Conservation (phyloP, 2,329 filamentous ascomycete species). For the Pseudogymnoascus sp. region DNA sequence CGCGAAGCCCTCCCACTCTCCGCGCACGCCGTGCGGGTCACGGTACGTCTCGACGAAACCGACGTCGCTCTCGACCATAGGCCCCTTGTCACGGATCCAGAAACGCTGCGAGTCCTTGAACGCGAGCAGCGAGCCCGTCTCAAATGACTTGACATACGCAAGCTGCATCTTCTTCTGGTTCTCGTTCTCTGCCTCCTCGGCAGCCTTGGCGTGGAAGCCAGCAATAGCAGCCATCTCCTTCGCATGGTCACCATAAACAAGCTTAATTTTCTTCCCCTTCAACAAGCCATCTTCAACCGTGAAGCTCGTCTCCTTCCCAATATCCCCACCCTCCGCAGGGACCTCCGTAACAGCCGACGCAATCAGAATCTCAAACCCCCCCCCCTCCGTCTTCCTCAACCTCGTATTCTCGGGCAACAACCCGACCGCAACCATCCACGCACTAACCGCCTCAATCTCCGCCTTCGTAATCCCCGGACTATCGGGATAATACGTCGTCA, state of each 20-base stretch:
- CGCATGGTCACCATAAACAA: constrained; percentile 68
- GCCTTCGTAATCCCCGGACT: constrained; percentile 65
- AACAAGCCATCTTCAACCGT: constrained; percentile 50
- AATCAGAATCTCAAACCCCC: constrained; percentile 65
- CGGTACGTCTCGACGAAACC: constrained; percentile 83
- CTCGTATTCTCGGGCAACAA: constrained; percentile 71
- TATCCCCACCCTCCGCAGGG: constrained; percentile 57
- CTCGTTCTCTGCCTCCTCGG: constrained; percentile 62
- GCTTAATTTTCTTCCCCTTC: constrained; percentile 58
- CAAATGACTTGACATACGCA: constrained; percentile 68
- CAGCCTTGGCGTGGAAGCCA: constrained; percentile 59
- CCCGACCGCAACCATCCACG: constrained; percentile 63
- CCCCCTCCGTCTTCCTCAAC: constrained; percentile 56
- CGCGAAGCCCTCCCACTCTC: constrained; percentile 81
- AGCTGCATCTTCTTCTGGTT: constrained; percentile 65
- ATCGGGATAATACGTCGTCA: constrained; percentile 77
- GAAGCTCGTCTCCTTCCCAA: constrained; percentile 57
- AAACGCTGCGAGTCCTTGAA: constrained; percentile 74
- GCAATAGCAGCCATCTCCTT: constrained; percentile 64
- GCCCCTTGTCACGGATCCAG: constrained; percentile 79
- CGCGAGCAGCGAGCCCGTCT: constrained; percentile 62
- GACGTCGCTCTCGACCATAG: constrained; percentile 71
- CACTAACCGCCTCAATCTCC: constrained; percentile 66
- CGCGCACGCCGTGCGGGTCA: constrained; percentile 71
- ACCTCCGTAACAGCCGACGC: constrained; percentile 56